Percentiles rank a stretch among this genome's conserved stretches.
phyloP scores from a whole-genome alignment of 352 stramenopile species.

The Blastocystis sp. region DNA sequence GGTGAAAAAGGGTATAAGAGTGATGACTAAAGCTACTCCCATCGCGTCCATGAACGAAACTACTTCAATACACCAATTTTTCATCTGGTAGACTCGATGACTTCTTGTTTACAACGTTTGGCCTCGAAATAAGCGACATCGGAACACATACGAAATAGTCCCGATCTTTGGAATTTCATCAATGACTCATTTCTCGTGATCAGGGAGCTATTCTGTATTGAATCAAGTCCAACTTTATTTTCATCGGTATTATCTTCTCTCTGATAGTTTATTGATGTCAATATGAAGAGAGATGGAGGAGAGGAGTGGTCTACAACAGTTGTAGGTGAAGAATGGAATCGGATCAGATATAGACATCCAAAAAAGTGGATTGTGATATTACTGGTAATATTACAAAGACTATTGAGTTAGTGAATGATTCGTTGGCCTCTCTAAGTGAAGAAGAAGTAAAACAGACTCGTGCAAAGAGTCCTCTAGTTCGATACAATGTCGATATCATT shows the following conservation, averaged over 20 bases:
- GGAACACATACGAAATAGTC: too few relatives aligned
- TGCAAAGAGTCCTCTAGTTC: slow-evolving; percentile 22
- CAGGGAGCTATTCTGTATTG: too few relatives aligned
- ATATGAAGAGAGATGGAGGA: background rate
- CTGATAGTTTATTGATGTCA: too few relatives aligned
- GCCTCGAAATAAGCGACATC: too few relatives aligned
- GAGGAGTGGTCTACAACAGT: background rate
- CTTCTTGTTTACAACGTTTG: background rate
- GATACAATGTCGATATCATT: background rate
- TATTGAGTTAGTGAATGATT: slow-evolving; percentile 5
- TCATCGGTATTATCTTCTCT: too few relatives aligned
- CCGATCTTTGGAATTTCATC: too few relatives aligned
- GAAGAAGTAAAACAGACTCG: background rate
- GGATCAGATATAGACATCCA: background rate
- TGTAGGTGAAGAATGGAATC: background rate
- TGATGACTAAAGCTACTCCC: slow-evolving; percentile 47
- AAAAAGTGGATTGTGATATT: background rate
- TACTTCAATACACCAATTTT: slow-evolving; percentile 3
- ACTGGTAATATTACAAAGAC: background rate
- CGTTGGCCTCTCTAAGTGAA: background rate
- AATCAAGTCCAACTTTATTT: too few relatives aligned
- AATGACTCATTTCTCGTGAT: too few relatives aligned
- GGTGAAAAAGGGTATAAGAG: slow-evolving; percentile 59
- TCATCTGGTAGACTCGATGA: background rate
- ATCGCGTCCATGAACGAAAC: slow-evolving; percentile 48